A percentile compares a stretch with the other conserved stretches of the same genome.
Conservation (phyloP, 2,329 filamentous ascomycete species). For the Arthroderma uncinatum region DNA sequence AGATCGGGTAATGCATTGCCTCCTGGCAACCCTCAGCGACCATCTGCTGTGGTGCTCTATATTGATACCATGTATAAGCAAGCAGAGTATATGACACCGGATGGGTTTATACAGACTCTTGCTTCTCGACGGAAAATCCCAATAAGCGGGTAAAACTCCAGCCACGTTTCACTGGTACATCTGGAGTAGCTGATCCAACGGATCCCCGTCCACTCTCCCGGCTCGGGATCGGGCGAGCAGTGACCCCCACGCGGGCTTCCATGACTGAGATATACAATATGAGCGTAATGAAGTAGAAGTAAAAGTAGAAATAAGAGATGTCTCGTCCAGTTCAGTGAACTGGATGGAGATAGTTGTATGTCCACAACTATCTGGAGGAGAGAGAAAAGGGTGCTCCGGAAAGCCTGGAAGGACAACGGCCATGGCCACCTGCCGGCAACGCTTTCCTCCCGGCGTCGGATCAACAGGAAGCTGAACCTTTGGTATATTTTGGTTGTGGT, state of each 20-base stretch:
- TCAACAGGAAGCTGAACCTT: not conserved
- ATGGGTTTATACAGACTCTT: not conserved
- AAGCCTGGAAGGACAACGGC: not conserved
- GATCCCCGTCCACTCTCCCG: not conserved
- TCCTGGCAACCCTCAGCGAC: slow-evolving; percentile 21
- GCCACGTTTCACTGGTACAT: not conserved
- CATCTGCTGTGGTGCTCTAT: not conserved
- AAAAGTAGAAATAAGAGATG: not conserved
- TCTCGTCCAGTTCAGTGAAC: not conserved
- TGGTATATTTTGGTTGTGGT: not conserved
- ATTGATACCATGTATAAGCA: not conserved
- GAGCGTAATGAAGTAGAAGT: not conserved
- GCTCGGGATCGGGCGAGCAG: not conserved
- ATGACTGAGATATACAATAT: not conserved
- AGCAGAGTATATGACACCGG: not conserved
- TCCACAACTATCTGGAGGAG: not conserved
- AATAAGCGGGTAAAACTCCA: not conserved
- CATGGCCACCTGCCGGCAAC: not conserved
- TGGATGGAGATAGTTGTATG: not conserved
- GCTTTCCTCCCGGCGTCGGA: not conserved
- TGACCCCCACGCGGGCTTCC: not conserved
- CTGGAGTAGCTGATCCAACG: not conserved
- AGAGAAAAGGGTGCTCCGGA: not conserved
- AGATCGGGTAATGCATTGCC: slow-evolving; percentile 27
- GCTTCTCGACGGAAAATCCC: not conserved